A percentile compares a stretch with the other conserved stretches of the same genome.
Conservation (phyloP, 2,329 filamentous ascomycete genomes). For the Penicillium sp. region DNA sequence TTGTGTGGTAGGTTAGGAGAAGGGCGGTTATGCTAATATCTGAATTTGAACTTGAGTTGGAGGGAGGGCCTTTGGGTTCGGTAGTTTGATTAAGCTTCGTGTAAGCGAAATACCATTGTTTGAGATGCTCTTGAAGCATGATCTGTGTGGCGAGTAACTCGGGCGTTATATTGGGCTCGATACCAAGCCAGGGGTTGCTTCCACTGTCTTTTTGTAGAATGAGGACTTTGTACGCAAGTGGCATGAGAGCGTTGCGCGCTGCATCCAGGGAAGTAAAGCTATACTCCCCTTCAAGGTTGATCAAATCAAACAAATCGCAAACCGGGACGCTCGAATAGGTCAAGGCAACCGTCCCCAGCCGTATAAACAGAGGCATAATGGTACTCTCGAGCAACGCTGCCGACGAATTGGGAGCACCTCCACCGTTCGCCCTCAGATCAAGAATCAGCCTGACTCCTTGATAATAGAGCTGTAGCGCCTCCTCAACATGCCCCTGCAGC, state of each 20-base stretch:
- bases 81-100: neutral
- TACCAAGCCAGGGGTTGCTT: constrained; percentile 1
- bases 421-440: constrained; percentile 23
- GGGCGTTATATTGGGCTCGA: neutral
- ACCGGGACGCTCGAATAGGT: constrained; percentile 18
- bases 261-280: constrained; percentile 28
- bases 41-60: neutral
- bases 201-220: constrained; percentile 10
- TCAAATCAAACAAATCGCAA: constrained; percentile 15
- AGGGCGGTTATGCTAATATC: constrained; percentile 1
- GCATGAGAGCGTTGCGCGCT: constrained; percentile 6
- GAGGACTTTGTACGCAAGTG: constrained; percentile 2
- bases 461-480: constrained; percentile 34
- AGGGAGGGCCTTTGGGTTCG: neutral
- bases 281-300: neutral
- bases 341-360: constrained; percentile 30
- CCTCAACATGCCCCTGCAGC: constrained; percentile 31
- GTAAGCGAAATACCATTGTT: constrained; percentile 10
- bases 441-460: constrained; percentile 36
- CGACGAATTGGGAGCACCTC: constrained; percentile 2
- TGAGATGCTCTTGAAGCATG: neutral
- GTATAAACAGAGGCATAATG: constrained; percentile 37
- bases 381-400: constrained; percentile 28
- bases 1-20: constrained; percentile 13
- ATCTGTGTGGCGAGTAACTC: neutral